Evolutionary conservation across 345 rosid genomes (phyloP).

Genomic region (thale cress (Arabidopsis thaliana)): TAIR10.1 NC_003076.8:24632501-24633000

Average conservation of each 20-base stretch:
- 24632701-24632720: conserved; percentile 24
- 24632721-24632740: conserved; percentile 42
- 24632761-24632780: conserved; percentile 92
- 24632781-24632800: conserved; percentile 67
- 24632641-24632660: conserved; percentile 78
- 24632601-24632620: conserved; percentile 56
- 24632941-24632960: conserved; percentile 59
- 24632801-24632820: conserved; percentile 56
- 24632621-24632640: conserved; percentile 56
- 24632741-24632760: conserved; percentile 54
- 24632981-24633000: conserved; percentile 71
- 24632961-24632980: conserved; percentile 89
- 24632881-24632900: not conserved
- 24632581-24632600: conserved; percentile 35
- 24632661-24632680: conserved; percentile 87
- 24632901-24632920: not conserved
- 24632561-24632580: conserved; percentile 43
- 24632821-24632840: conserved; percentile 92
- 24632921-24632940: not conserved
- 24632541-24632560: conserved; percentile 61
- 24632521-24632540: conserved; percentile 66
- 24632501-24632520: conserved; percentile 49
- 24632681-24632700: conserved; percentile 37
- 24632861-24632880: conserved; percentile 30
- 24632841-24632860: conserved; percentile 95